These are phyloP conservation scores for Funneliformis mosseae DNA, from an alignment of 192 early-diverging fungal species.

Conservation along the genomic window DNA sequence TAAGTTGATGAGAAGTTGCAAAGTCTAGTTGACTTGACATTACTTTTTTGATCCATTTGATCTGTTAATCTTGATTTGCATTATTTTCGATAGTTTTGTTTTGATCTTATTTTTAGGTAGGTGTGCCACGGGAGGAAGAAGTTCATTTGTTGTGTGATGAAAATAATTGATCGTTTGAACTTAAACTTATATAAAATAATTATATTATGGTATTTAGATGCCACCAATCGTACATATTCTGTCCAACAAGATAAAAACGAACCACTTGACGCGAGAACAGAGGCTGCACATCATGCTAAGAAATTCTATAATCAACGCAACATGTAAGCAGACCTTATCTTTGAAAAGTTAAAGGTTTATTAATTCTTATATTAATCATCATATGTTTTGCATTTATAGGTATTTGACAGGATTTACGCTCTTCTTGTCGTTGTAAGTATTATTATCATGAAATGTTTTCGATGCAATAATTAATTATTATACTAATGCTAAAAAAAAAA, in stretches of 20 bases:
- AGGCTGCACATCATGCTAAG: conserved; percentile 43
- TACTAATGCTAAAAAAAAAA: background rate
- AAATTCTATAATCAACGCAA: conserved; percentile 64
- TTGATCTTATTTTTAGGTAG: conserved; percentile 60
- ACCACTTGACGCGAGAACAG: conserved; percentile 41
- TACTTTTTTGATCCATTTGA: background rate
- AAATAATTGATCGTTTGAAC: too few relatives aligned
- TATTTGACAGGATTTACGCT: conserved; percentile 61
- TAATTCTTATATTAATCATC: background rate
- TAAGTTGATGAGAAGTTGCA: conserved; percentile 34
- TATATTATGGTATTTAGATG: conserved; percentile 40
- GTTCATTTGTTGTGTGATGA: background rate
- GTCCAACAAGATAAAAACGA: conserved; percentile 33
- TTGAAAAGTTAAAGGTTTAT: background rate
- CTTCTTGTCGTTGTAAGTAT: conserved; percentile 52
- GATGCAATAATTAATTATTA: too few relatives aligned
- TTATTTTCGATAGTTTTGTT: conserved; percentile 46
- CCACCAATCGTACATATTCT: conserved; percentile 49
- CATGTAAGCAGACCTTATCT: conserved; percentile 43
- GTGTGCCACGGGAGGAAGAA: background rate
- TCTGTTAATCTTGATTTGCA: background rate
- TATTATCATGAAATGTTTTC: background rate
- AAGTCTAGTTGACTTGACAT: too few relatives aligned
- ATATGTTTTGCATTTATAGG: conserved; percentile 35
- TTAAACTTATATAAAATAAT: background rate